Percentiles rank a stretch among this genome's conserved stretches.
phyloP scores from a whole-genome alignment of 176 grass and related monocot genomes.

The Bolboschoenus planiculmis region DNA sequence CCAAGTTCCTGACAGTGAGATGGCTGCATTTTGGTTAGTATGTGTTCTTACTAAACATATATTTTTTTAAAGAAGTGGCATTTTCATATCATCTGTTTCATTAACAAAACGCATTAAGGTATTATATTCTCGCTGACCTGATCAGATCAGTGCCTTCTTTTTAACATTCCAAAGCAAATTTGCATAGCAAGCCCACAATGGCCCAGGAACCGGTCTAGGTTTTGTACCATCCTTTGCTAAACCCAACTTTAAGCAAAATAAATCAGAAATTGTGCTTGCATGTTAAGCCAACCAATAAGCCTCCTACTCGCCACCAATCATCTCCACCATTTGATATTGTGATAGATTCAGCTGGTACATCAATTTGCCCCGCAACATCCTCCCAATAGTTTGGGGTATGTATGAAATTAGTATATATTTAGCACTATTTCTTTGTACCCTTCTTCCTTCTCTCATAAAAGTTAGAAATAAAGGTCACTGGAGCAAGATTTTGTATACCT shows the following conservation, averaged over 20 bases:
- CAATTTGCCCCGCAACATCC: neutral
- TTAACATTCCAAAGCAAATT: neutral
- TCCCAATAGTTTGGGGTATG: too few relatives aligned
- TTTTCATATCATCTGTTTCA: neutral
- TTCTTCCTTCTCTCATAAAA: neutral
- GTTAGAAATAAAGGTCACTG: neutral
- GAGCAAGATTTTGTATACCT: neutral
- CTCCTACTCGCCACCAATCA: neutral
- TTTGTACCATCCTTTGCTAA: neutral
- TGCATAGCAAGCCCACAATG: neutral
- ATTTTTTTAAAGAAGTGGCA: neutral
- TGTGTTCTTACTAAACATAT: neutral
- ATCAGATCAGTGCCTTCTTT: neutral
- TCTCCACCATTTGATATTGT: neutral
- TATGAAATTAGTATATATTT: too few relatives aligned
- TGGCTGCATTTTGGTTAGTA: conserved; percentile 73
- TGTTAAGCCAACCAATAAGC: neutral
- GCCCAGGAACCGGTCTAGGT: neutral
- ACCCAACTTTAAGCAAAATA: neutral
- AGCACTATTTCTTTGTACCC: neutral
- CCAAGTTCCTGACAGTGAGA: conserved; percentile 79
- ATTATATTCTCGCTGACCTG: neutral
- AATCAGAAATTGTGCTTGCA: neutral
- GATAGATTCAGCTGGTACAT: neutral
- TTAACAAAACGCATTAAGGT: neutral